These are phyloP conservation scores for Fusarium citri DNA, from an alignment of 2,329 filamentous ascomycete species.

Conservation along the genomic window DNA sequence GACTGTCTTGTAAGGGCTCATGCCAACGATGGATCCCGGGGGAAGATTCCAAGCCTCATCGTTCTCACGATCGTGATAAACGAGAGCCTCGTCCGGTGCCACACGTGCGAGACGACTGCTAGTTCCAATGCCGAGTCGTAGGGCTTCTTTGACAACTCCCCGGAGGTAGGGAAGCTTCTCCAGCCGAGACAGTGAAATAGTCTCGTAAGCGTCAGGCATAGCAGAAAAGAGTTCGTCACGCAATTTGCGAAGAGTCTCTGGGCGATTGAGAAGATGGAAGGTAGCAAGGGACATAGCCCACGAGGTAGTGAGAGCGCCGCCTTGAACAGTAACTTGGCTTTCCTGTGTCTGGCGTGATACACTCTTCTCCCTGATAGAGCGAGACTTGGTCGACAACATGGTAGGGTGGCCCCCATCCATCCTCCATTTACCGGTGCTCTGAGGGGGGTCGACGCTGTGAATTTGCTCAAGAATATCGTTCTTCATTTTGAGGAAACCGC, in stretches of 20 bases:
- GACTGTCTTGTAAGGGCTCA: slow-evolving; percentile 53
- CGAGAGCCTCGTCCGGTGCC: slow-evolving; percentile 54
- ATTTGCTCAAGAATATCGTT: slow-evolving; percentile 53
- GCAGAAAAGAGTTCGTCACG: slow-evolving; percentile 53
- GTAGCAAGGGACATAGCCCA: slow-evolving; percentile 51
- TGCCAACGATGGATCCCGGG: slow-evolving; percentile 51
- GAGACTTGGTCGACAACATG: slow-evolving; percentile 51
- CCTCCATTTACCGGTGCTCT: slow-evolving; percentile 50
- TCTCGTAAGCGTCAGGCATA: slow-evolving; percentile 48
- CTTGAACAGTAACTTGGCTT: slow-evolving; percentile 53
- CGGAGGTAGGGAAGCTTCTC: slow-evolving; percentile 58
- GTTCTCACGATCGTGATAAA: slow-evolving; percentile 46
- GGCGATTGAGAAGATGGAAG: slow-evolving; percentile 52
- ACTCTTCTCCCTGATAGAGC: slow-evolving; percentile 52
- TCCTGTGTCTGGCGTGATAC: slow-evolving; percentile 53
- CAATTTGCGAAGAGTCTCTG: slow-evolving; percentile 47
- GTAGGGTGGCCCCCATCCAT: slow-evolving; percentile 51
- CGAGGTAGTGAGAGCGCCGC: slow-evolving; percentile 56
- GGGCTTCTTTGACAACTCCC: slow-evolving; percentile 63
- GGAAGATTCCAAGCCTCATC: slow-evolving; percentile 49
- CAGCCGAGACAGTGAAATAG: slow-evolving; percentile 46
- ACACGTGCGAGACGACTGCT: slow-evolving; percentile 62
- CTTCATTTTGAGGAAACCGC: slow-evolving; percentile 55
- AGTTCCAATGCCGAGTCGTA: slow-evolving; percentile 61
- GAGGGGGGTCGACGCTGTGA: slow-evolving; percentile 50